Conservation (phyloP, 176 grass and related monocot species). For the Eragrostis nindensis region DNA sequence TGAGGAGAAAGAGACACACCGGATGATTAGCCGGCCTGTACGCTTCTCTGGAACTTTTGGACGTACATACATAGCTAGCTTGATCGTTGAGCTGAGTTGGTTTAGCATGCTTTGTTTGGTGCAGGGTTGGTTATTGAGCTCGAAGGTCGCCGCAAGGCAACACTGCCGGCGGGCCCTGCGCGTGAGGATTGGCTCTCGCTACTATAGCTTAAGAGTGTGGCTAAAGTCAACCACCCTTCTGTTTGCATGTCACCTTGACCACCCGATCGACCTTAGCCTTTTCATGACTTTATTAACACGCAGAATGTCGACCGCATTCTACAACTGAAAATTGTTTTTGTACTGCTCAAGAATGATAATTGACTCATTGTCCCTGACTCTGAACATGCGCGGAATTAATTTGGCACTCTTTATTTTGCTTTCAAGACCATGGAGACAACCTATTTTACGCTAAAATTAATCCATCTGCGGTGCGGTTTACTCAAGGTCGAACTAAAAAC, state of each 20-base stretch:
- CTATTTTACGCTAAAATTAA: slow-evolving; percentile 1
- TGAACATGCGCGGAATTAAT: neutral
- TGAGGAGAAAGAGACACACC: neutral
- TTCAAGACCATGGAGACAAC: neutral
- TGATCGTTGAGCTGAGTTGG: slow-evolving; percentile 1
- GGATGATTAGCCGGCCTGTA: slow-evolving; percentile 27
- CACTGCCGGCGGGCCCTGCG: slow-evolving; percentile 26
- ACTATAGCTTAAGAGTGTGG: slow-evolving; percentile 53
- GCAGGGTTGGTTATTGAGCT: slow-evolving; percentile 22
- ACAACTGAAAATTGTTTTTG: neutral
- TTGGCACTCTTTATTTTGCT: neutral
- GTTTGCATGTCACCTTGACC: slow-evolving; percentile 46
- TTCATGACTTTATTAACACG: slow-evolving; percentile 46
- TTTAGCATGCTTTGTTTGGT: slow-evolving; percentile 50
- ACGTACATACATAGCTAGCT: neutral
- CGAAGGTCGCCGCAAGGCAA: slow-evolving; percentile 43
- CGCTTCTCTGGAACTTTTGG: slow-evolving; percentile 20
- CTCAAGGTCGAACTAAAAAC: slow-evolving; percentile 5
- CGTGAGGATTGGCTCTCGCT: neutral
- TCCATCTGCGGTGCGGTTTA: slow-evolving; percentile 6
- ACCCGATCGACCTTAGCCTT: slow-evolving; percentile 2
- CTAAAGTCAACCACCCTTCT: slow-evolving; percentile 65
- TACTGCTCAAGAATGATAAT: neutral
- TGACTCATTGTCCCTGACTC: neutral
- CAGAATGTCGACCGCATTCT: slow-evolving; percentile 5